Percentiles rank a stretch among this genome's conserved stretches.
These are phyloP conservation scores for Coniophora puteana DNA, from an alignment of 1,284 basidiomycete genomes.

Conservation along the genomic window DNA sequence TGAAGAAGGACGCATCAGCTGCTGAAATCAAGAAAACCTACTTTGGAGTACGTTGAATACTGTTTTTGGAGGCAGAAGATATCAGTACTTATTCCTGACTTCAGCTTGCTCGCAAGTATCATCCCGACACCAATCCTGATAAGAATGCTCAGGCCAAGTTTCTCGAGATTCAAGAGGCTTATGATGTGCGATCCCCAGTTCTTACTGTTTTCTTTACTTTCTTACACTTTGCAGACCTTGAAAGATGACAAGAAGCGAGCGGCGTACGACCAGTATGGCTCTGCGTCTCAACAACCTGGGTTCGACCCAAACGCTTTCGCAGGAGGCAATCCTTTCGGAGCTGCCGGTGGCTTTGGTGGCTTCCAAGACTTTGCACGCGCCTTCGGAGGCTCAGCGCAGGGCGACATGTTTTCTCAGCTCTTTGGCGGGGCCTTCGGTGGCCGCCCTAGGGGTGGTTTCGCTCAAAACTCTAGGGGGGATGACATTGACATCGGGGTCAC, in stretches of 20 bases:
- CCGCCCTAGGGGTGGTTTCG: conserved; percentile 40
- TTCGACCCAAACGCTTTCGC: conserved; percentile 87
- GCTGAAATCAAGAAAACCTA: conserved; percentile 97
- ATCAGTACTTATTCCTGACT: conserved; percentile 9
- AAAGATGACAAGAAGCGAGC: conserved; percentile 94
- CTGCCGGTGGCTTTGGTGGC: conserved; percentile 58
- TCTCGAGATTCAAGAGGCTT: conserved; percentile 95
- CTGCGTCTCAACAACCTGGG: conserved; percentile 91
- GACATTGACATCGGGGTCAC: conserved; percentile 81
- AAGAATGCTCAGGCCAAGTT: conserved; percentile 90
- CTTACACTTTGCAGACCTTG: conserved; percentile 65
- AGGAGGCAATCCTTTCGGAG: conserved; percentile 39
- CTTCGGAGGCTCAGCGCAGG: conserved; percentile 56
- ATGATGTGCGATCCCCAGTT: conserved; percentile 67
- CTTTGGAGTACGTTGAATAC: conserved; percentile 67
- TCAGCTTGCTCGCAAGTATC: conserved; percentile 95
- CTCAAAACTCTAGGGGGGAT: conserved; percentile 66
- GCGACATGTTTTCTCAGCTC: conserved; percentile 85
- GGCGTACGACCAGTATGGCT: conserved; percentile 92
- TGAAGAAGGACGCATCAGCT: conserved; percentile 78
- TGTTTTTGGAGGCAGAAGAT: background rate
- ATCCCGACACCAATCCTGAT: conserved; percentile 97
- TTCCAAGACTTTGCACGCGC: conserved; percentile 68
- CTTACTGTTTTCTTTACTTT: conserved; percentile 13
- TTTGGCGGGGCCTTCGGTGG: conserved; percentile 71